Evolutionary conservation across 345 rosid genomes (phyloP).

Genomic region (Sisymbrium altissimum): DNA sequence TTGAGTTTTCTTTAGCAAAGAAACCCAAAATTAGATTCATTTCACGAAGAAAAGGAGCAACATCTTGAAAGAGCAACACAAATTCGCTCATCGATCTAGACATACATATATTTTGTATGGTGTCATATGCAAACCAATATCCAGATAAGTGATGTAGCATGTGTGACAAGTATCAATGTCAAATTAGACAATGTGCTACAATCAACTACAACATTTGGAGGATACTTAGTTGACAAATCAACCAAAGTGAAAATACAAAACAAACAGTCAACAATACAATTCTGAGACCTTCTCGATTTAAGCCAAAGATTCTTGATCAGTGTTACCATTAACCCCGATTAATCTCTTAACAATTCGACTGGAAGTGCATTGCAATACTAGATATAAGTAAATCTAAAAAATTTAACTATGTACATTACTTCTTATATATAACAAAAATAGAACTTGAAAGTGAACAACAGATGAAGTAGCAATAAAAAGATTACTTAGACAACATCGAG

Average conservation of each 20-base stretch:
- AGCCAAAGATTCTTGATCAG: neutral
- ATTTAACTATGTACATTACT: neutral
- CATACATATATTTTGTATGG: neutral
- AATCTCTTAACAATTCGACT: neutral
- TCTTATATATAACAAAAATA: neutral
- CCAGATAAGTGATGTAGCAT: neutral
- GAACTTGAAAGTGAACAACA: conserved; percentile 5
- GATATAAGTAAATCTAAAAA: neutral
- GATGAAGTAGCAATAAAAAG: neutral
- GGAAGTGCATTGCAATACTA: conserved; percentile 1
- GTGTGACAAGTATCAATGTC: neutral
- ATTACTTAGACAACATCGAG: conserved; percentile 6
- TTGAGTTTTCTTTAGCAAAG: neutral
- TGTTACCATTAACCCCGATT: neutral
- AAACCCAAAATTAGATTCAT: neutral
- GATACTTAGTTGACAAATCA: neutral
- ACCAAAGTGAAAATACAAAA: neutral
- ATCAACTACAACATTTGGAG: neutral
- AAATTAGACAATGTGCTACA: neutral
- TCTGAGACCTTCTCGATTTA: neutral
- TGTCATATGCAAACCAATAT: neutral
- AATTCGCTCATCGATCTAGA: neutral
- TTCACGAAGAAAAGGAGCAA: neutral
- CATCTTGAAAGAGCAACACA: neutral
- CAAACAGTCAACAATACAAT: neutral